Percentiles rank a stretch among this genome's conserved stretches.
Evolutionary conservation across 176 grass and related monocot species (phyloP).

Genomic region (Musa beccarii): DNA sequence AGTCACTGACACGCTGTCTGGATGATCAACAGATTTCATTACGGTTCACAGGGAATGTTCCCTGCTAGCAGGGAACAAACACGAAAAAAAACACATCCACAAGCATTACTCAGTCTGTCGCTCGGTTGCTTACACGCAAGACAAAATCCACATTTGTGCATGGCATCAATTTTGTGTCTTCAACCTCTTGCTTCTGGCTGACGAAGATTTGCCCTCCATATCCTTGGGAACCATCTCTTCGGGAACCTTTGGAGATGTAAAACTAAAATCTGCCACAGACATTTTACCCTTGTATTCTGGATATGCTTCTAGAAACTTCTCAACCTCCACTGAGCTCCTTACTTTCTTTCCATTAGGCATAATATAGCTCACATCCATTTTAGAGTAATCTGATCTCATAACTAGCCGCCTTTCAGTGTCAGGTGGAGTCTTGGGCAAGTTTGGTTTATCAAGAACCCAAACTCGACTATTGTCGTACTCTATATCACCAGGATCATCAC

Average conservation of each 20-base stretch:
- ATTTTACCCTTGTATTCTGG: constrained; percentile 55
- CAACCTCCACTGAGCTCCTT: constrained; percentile 48
- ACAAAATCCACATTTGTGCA: background rate
- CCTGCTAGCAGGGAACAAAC: too few relatives aligned
- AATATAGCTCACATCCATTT: constrained; percentile 74
- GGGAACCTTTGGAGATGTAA: constrained; percentile 55
- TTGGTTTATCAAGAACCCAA: constrained; percentile 79
- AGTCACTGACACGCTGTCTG: too few relatives aligned
- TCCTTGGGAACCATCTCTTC: constrained; percentile 57
- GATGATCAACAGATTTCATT: too few relatives aligned
- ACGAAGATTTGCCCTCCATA: constrained; percentile 28
- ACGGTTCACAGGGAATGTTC: too few relatives aligned
- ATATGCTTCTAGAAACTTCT: constrained; percentile 64
- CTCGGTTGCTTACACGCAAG: background rate
- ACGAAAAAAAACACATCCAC: background rate
- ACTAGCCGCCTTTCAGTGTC: constrained; percentile 49
- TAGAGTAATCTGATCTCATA: constrained; percentile 63
- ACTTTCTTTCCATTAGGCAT: constrained; percentile 81
- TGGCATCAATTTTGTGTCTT: background rate
- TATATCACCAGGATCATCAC: constrained; percentile 55
- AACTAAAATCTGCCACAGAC: constrained; percentile 56
- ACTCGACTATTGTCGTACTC: constrained; percentile 56
- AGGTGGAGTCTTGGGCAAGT: constrained; percentile 67
- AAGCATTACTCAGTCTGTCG: background rate
- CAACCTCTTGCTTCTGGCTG: constrained; percentile 26